Evolutionary conservation across 148 eudicot genomes (phyloP), one percentile per base, ranked within the genome.

Genomic region (Vaccinium macrocarpon): DNA sequence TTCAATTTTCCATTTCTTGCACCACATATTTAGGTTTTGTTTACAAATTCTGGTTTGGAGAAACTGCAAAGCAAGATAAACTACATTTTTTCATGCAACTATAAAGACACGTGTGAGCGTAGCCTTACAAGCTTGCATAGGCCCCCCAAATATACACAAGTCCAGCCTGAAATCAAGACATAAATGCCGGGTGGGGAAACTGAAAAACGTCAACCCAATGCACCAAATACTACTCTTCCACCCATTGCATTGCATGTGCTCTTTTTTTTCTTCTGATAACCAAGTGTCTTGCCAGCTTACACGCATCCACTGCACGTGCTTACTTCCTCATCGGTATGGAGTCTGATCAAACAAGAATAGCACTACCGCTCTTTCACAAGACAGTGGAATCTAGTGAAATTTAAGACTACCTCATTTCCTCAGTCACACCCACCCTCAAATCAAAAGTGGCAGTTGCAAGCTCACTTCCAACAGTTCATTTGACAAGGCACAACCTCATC

Each of bases 141-240:
- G 42, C 0, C 5, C 42, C 42, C 42, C 6, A 38, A 38, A 5
- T 38, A 38, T 38, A 38, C 42, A 38, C 0, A 5, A 5, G 42
- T 38, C 42, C 42, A 5, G 42, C 42, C 42, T 38, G 42, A 79
- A 35, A 56, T 6, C 51, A 23, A 18, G 10, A 5, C 55, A 14
- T 6, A 55, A 32, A 16, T 2, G 18, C 57, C n/a, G n/a, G 16
- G 81, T 18, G 29, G 18, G 2, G 13, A 11, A 79, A 32, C 46
- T 42, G 46, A 42, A 42, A 75, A 19, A 11, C 46, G 21, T 75
- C 2, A 75, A 51, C 27, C 48, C 18, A 29, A 76, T 50, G 23
- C 57, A 76, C 57, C 79, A 15, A 27, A 16, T 55, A 25, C 81
- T 79, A 68, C 23, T 53, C 38, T 78, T 78, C 81, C 64, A 25